Conservation (phyloP, 208 protist species). For the Acanthamoeba lugdunensis region DNA sequence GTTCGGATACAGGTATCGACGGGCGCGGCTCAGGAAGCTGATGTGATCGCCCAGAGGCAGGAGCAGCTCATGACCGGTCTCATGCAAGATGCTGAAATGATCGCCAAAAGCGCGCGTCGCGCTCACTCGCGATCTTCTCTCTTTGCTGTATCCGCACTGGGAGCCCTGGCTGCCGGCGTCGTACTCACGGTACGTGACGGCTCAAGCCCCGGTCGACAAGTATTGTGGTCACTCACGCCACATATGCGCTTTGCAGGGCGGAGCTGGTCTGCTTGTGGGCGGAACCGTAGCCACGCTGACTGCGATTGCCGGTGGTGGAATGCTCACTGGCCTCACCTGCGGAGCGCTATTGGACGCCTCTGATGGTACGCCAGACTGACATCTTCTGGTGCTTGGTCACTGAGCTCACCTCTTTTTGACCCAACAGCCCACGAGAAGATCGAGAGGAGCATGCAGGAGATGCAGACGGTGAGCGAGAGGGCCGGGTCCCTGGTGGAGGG, state of each 20-base stretch:
- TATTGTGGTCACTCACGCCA: background rate
- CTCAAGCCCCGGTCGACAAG: background rate
- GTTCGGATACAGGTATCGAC: background rate
- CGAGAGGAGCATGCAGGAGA: conserved; percentile 42
- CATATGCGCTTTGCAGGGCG: background rate
- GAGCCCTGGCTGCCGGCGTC: conserved; percentile 24
- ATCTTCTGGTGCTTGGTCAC: background rate
- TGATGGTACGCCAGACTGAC: background rate
- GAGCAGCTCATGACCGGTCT: conserved; percentile 33
- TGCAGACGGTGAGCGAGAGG: background rate
- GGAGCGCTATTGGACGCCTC: conserved; percentile 37
- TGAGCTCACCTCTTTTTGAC: too few species aligned
- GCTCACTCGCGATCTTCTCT: conserved; percentile 5
- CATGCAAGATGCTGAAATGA: background rate
- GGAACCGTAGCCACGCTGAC: conserved; percentile 29
- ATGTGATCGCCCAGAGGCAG: conserved; percentile 17
- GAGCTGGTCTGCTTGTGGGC: conserved; percentile 15
- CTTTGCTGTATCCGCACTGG: conserved; percentile 10
- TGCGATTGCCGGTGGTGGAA: conserved; percentile 16
- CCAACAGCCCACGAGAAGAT: conserved; percentile 31
- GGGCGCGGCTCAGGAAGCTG: background rate
- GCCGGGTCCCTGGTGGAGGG: conserved; percentile 17
- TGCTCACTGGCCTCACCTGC: conserved; percentile 25
- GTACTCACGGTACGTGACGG: background rate
- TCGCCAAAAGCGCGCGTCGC: conserved; percentile 7